A percentile compares a stretch with the other conserved stretches of the same genome.
These are phyloP conservation scores for Zygoascus hellenicus DNA, from an alignment of 1,139 yeast genomes.

Conservation along the genomic window DNA sequence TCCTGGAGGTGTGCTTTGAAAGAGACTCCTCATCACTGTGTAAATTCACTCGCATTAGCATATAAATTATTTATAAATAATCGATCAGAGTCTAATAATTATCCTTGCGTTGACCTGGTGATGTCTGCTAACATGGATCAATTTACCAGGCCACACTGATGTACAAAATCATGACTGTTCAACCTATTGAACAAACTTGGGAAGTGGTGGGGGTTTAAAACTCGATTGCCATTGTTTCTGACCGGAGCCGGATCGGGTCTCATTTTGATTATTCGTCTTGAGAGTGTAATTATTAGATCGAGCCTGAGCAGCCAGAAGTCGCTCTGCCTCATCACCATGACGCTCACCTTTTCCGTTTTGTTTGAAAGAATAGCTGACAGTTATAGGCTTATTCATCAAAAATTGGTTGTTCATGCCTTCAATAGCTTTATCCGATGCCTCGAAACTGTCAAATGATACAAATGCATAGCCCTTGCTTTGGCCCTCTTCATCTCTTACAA, in stretches of 20 bases:
- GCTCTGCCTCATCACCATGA: conserved; percentile 79
- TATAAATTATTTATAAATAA: conserved; percentile 5
- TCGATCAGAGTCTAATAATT: not conserved
- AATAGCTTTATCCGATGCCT: conserved; percentile 67
- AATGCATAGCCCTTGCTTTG: conserved; percentile 62
- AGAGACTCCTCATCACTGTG: not conserved
- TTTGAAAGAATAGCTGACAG: conserved; percentile 68
- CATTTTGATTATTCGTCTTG: conserved; percentile 2
- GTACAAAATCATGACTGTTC: no score
- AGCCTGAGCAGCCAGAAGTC: conserved; percentile 68
- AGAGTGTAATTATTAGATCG: conserved; percentile 32
- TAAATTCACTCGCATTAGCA: conserved; percentile 1
- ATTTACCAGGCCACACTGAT: no score
- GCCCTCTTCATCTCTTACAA: conserved; percentile 50
- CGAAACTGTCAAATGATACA: conserved; percentile 55
- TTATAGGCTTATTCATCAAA: conserved; percentile 60
- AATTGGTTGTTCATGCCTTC: conserved; percentile 62
- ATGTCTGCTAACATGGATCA: no score
- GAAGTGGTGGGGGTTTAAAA: not conserved
- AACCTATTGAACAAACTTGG: not conserved
- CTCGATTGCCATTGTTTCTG: no score
- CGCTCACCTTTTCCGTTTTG: conserved; percentile 50
- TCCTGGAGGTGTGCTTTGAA: conserved; percentile 33
- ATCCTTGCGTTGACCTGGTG: no score
- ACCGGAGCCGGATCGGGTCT: no score